Conservation (phyloP, 805 yeast species). For the Barnettozyma populi region DNA sequence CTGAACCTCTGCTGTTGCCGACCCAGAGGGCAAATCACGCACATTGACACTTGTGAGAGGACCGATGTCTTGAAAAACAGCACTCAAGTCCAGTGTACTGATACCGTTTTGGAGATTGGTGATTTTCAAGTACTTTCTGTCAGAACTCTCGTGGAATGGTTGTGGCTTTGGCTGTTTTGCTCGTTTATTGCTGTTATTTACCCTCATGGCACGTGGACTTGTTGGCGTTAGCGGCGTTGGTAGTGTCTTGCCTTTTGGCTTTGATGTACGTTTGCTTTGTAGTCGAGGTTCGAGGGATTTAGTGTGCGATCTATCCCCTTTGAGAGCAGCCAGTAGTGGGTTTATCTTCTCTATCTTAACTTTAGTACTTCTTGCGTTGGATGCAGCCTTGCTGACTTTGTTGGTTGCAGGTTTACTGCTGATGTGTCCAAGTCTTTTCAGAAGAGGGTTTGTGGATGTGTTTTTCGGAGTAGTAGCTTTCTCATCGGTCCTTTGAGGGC, state of each 20-base stretch:
- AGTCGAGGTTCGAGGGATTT: not conserved
- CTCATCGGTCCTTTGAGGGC: not conserved
- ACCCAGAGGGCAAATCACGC: conserved; percentile 34
- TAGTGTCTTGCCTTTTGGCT: not conserved
- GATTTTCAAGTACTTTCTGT: conserved; percentile 23
- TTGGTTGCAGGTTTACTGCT: not conserved
- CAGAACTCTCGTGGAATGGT: not conserved
- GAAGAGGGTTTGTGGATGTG: conserved; percentile 2
- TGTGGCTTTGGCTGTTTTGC: not conserved
- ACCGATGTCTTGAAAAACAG: conserved; percentile 23
- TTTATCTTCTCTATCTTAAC: conserved; percentile 3
- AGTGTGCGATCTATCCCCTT: conserved; percentile 3
- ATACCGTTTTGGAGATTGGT: conserved; percentile 29
- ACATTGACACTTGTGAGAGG: conserved; percentile 23
- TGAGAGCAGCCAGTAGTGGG: conserved; percentile 8
- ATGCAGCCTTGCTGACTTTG: not conserved
- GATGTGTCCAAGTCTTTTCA: not conserved
- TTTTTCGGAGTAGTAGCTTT: not conserved
- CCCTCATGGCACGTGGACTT: not conserved
- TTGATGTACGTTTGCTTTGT: not conserved
- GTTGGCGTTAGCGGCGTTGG: not conserved
- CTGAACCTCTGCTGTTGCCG: conserved; percentile 34
- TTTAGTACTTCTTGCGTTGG: not conserved
- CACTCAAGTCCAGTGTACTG: conserved; percentile 24
- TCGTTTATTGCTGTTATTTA: not conserved